Conservation (phyloP, 2,329 filamentous ascomycete species). For the Aspergillus melleus region DNA sequence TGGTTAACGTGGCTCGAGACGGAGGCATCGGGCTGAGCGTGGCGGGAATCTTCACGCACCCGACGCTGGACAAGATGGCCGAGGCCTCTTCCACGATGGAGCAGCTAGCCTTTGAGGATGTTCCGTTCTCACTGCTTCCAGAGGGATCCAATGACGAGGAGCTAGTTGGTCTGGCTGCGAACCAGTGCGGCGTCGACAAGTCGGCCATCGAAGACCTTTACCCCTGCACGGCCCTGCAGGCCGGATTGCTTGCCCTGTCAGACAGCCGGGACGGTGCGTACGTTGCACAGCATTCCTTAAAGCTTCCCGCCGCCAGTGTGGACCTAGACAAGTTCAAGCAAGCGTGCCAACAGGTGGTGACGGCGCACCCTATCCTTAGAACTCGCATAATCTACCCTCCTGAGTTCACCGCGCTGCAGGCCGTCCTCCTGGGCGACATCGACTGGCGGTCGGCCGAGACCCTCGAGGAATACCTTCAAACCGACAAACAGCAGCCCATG, state of each 20-base stretch:
- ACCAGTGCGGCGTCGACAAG: slow-evolving; percentile 19
- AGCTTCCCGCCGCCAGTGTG: slow-evolving; percentile 25
- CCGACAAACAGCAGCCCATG: slow-evolving; percentile 5
- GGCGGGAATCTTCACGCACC: slow-evolving; percentile 7
- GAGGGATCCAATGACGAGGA: neutral
- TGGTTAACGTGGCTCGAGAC: slow-evolving; percentile 6
- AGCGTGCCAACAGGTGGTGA: slow-evolving; percentile 39
- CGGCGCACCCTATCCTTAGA: slow-evolving; percentile 40
- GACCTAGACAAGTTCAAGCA: slow-evolving; percentile 36
- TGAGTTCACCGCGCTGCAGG: slow-evolving; percentile 21
- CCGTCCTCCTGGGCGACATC: slow-evolving; percentile 23
- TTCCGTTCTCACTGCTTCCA: slow-evolving; percentile 9
- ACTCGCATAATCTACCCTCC: slow-evolving; percentile 39
- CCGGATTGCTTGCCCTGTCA: slow-evolving; percentile 24
- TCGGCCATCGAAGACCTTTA: slow-evolving; percentile 30
- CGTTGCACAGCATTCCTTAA: slow-evolving; percentile 37
- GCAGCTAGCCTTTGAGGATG: slow-evolving; percentile 3
- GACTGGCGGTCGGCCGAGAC: slow-evolving; percentile 19
- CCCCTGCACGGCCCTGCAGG: slow-evolving; percentile 30
- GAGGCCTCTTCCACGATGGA: neutral
- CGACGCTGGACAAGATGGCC: slow-evolving; percentile 11
- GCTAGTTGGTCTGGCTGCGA: slow-evolving; percentile 9
- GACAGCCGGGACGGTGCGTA: slow-evolving; percentile 40
- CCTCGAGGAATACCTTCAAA: neutral
- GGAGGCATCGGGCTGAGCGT: slow-evolving; percentile 6